Evolutionary conservation across 768 basidiomycete species (phyloP).

Genomic region (Amylocystis lapponica): DNA sequence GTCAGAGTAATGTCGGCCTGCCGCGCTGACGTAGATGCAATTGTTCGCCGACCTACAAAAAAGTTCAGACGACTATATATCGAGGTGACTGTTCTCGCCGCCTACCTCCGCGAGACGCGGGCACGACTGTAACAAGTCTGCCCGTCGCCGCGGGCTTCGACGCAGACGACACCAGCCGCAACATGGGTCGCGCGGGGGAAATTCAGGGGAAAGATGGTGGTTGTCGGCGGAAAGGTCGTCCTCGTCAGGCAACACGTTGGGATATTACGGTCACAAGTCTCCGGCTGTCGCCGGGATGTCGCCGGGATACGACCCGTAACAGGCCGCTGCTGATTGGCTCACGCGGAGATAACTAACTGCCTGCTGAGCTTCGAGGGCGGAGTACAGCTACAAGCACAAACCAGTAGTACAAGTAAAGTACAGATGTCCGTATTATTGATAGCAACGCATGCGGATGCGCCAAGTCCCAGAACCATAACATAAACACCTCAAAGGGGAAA

Average conservation of each 20-base stretch:
- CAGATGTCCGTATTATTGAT: too few species aligned
- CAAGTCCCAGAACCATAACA: background rate
- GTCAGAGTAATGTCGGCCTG: constrained; percentile 86
- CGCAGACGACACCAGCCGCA: constrained; percentile 65
- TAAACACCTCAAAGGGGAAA: background rate
- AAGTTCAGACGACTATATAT: constrained; percentile 2
- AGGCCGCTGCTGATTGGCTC: constrained; percentile 1
- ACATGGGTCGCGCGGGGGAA: constrained; percentile 36
- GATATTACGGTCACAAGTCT: constrained; percentile 10
- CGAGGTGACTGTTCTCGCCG: background rate
- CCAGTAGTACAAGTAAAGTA: too few species aligned
- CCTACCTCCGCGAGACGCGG: constrained; percentile 29
- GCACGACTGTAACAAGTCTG: constrained; percentile 60
- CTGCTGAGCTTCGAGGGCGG: background rate
- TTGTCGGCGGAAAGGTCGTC: constrained; percentile 16
- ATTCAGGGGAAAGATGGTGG: constrained; percentile 7
- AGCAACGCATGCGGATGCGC: constrained; percentile 1
- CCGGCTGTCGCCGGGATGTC: constrained; percentile 19
- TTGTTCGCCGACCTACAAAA: constrained; percentile 47
- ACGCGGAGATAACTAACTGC: background rate
- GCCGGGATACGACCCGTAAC: constrained; percentile 5
- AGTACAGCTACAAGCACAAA: constrained; percentile 3
- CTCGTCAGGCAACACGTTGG: constrained; percentile 16
- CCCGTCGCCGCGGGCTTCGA: constrained; percentile 51
- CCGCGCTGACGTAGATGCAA: constrained; percentile 60